phyloP scores from a whole-genome alignment of 441 rosid genomes.

The Erodium trifolium region DNA sequence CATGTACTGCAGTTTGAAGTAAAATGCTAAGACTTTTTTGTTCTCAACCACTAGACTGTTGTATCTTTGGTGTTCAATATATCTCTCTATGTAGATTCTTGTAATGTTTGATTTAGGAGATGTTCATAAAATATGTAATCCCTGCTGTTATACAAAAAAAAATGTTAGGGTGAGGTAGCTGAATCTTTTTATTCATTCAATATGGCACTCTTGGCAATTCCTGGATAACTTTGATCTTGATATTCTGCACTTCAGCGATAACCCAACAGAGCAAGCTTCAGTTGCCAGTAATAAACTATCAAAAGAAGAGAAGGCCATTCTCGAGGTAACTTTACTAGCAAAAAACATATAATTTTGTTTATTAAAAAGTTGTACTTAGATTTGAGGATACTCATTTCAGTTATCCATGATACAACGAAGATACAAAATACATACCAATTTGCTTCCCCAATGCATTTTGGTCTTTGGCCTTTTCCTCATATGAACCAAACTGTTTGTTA shows the following conservation, averaged over 20 bases:
- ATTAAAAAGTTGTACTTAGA: neutral
- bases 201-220: conserved; percentile 2
- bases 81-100: neutral
- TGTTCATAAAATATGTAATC: neutral
- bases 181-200: neutral
- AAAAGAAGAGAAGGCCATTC: conserved; percentile 54
- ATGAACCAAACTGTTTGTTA: neutral
- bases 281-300: conserved; percentile 51
- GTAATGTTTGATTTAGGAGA: neutral
- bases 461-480: neutral
- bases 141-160: neutral
- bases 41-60: too few relatives aligned
- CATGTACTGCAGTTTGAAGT: neutral
- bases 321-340: conserved; percentile 42
- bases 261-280: conserved; percentile 41
- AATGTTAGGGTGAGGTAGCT: neutral
- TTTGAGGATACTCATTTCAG: neutral
- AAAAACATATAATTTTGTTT: too few relatives aligned
- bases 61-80: too few relatives aligned
- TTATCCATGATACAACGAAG: neutral
- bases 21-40: too few relatives aligned
- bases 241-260: conserved; percentile 34
- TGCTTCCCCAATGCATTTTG: conserved; percentile 1
- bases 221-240: conserved; percentile 12
- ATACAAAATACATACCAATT: neutral